Percentiles rank a stretch among this genome's conserved stretches.
Conservation (phyloP, 2,329 filamentous ascomycete genomes). For the Sphaceloma murrayae region DNA sequence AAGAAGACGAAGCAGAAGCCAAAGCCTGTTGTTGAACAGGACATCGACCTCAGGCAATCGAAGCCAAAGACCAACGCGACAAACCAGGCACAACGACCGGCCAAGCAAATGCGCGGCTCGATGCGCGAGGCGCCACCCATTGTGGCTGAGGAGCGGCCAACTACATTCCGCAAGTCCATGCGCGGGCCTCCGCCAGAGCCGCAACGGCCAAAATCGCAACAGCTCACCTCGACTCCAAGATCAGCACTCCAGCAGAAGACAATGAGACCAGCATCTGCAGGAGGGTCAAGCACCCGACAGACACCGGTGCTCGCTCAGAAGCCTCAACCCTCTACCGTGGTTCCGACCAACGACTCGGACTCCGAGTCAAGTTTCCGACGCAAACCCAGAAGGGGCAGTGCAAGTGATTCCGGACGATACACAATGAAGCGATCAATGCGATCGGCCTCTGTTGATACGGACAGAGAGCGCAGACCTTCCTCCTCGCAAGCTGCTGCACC, state of each 20-base stretch:
- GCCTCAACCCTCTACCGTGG: conserved; percentile 18
- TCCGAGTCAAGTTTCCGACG: conserved; percentile 66
- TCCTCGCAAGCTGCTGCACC: conserved; percentile 22
- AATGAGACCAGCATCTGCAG: conserved; percentile 20
- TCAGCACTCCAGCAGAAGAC: conserved; percentile 34
- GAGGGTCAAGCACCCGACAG: neutral
- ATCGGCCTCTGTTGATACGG: conserved; percentile 32
- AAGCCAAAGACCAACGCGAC: neutral
- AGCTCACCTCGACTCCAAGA: conserved; percentile 23
- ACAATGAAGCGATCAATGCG: conserved; percentile 70
- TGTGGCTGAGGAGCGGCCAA: conserved; percentile 17
- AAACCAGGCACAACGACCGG: neutral
- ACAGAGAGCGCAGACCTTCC: conserved; percentile 32
- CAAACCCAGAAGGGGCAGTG: conserved; percentile 32
- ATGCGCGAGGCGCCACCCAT: conserved; percentile 22
- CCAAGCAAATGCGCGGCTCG: conserved; percentile 2
- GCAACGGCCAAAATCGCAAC: neutral
- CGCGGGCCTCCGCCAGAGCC: conserved; percentile 20
- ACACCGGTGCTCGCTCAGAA: neutral
- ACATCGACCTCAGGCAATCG: too few relatives aligned
- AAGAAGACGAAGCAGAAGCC: conserved; percentile 34
- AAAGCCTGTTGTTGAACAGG: conserved; percentile 6
- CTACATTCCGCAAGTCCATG: conserved; percentile 32
- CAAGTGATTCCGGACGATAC: conserved; percentile 39
- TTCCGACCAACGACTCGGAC: conserved; percentile 34